Conservation (phyloP, 164 flowering plant species). For the Macadamia tetraphylla region DNA sequence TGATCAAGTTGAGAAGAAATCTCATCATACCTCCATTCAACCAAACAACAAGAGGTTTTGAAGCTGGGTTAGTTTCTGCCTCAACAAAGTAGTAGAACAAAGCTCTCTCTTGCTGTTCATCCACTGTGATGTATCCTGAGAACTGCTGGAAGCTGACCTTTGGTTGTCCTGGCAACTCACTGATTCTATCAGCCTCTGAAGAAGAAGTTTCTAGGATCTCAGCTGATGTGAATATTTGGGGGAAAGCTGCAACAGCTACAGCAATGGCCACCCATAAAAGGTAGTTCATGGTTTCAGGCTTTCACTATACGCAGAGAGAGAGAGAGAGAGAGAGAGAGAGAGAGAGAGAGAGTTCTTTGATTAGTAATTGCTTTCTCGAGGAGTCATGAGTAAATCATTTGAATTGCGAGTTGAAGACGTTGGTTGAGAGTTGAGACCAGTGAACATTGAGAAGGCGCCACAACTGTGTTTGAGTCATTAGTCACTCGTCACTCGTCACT, state of each 20-base stretch:
- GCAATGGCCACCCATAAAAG: neutral
- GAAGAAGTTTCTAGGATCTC: neutral
- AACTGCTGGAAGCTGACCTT: slow-evolving; percentile 31
- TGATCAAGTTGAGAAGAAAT: neutral
- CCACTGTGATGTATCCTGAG: slow-evolving; percentile 36
- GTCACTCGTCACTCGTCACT: too few relatives aligned
- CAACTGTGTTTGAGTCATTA: too few relatives aligned
- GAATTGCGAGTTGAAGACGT: too few relatives aligned
- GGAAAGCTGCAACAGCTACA: neutral
- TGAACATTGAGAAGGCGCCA: too few relatives aligned
- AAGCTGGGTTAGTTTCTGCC: slow-evolving; percentile 29
- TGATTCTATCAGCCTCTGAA: slow-evolving; percentile 15
- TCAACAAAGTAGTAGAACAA: slow-evolving; percentile 38
- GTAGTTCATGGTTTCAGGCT: neutral
- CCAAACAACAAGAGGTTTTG: slow-evolving; percentile 44
- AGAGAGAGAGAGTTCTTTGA: neutral
- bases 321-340: neutral
- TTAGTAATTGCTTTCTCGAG: too few relatives aligned
- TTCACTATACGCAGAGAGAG: neutral
- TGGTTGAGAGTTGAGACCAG: too few relatives aligned
- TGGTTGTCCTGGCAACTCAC: slow-evolving; percentile 33
- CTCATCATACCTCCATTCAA: slow-evolving; percentile 36
- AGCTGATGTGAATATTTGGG: neutral
- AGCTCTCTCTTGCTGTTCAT: slow-evolving; percentile 16
- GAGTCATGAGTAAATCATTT: too few relatives aligned